Evolutionary conservation across 805 yeast genomes (phyloP).

Genomic region (Metschnikowia similis): DNA sequence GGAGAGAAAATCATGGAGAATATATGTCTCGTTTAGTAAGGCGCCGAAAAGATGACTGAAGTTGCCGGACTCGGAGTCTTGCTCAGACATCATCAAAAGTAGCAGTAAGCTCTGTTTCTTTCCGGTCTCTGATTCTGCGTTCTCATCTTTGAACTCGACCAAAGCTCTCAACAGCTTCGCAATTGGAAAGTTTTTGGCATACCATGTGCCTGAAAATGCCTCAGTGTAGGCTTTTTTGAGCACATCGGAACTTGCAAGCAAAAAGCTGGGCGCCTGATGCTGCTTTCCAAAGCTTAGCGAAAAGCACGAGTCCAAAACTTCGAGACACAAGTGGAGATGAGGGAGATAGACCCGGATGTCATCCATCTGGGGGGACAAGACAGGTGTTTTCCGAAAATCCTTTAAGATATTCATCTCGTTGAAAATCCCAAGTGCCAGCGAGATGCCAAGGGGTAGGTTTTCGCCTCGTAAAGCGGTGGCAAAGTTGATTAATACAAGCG

Average conservation of each 20-base stretch:
- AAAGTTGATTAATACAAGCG: conserved; percentile 45
- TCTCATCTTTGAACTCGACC: neutral
- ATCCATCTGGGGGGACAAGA: conserved; percentile 6
- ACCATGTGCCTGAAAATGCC: neutral
- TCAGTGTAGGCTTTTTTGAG: neutral
- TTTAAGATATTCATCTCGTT: conserved; percentile 51
- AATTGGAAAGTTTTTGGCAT: conserved; percentile 3
- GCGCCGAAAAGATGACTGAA: conserved; percentile 12
- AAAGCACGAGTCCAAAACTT: conserved; percentile 48
- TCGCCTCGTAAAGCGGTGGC: conserved; percentile 57
- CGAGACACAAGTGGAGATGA: conserved; percentile 46
- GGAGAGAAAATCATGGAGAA: conserved; percentile 30
- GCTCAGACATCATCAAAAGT: neutral
- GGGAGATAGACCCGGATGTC: conserved; percentile 20
- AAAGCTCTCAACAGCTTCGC: conserved; percentile 6
- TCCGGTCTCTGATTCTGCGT: neutral
- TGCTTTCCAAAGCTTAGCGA: conserved; percentile 51
- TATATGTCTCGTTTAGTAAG: conserved; percentile 32
- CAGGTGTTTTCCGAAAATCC: neutral
- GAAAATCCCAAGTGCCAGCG: conserved; percentile 28
- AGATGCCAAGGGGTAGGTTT: conserved; percentile 53
- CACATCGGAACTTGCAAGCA: neutral
- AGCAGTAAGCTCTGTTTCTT: neutral
- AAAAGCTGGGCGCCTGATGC: neutral
- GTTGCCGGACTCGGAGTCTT: neutral